phyloP scores from a whole-genome alignment of 2,329 filamentous ascomycete species.

The Diplocarpon rosae region DNA sequence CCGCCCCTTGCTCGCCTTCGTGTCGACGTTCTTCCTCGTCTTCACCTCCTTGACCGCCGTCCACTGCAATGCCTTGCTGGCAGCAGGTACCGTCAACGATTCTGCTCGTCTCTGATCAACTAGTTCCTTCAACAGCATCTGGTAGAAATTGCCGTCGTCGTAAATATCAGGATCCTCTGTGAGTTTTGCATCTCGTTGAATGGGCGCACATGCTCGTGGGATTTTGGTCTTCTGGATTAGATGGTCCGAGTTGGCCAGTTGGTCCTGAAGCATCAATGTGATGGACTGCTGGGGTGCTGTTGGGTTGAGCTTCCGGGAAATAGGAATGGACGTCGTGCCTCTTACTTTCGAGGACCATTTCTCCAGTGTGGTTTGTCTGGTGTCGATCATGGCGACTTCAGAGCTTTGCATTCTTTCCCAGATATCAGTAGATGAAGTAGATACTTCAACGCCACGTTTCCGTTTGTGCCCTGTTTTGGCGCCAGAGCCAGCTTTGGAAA shows the following conservation, averaged over 20 bases:
- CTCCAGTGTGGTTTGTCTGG: constrained; percentile 64
- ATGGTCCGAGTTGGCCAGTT: constrained; percentile 55
- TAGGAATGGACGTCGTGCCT: constrained; percentile 43
- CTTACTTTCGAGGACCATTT: constrained; percentile 84
- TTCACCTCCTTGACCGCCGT: constrained; percentile 66
- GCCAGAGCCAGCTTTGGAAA: constrained; percentile 39
- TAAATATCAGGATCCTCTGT: constrained; percentile 57
- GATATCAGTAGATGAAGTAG: constrained; percentile 52
- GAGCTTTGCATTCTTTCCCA: constrained; percentile 61
- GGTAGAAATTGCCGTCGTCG: constrained; percentile 93
- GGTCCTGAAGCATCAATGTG: constrained; percentile 55
- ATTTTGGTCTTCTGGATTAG: constrained; percentile 58
- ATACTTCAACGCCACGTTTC: constrained; percentile 41
- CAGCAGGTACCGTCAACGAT: constrained; percentile 34
- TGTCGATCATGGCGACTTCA: constrained; percentile 47
- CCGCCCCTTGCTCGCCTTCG: constrained; percentile 86
- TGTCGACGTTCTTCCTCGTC: constrained; percentile 74
- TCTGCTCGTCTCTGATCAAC: constrained; percentile 79
- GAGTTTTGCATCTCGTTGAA: constrained; percentile 49
- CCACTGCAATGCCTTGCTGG: constrained; percentile 38
- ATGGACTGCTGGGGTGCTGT: constrained; percentile 46
- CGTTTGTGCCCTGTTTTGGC: constrained; percentile 45
- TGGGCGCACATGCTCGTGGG: constrained; percentile 66
- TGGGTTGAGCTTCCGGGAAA: constrained; percentile 46
- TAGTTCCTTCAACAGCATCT: constrained; percentile 81